Evolutionary conservation across 768 basidiomycete species (phyloP).

Genomic region (Botryobasidium botryosum): DNA sequence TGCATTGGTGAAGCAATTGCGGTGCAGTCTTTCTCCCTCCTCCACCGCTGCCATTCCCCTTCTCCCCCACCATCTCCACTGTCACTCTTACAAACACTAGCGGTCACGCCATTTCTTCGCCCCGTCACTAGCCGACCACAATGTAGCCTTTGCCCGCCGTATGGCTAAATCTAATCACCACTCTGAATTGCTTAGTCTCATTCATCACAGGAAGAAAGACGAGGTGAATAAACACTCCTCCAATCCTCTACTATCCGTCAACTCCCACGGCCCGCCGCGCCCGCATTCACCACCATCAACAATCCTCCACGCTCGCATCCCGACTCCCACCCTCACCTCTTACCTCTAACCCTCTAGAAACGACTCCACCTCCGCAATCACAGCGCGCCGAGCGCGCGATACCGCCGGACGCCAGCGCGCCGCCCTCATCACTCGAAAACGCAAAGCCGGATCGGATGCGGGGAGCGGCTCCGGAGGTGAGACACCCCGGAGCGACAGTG

Average conservation of each 20-base stretch:
- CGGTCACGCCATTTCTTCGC: slow-evolving; percentile 71
- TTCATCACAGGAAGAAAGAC: slow-evolving; percentile 36
- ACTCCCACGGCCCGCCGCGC: slow-evolving; percentile 32
- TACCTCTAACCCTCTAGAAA: neutral
- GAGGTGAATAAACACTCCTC: slow-evolving; percentile 41
- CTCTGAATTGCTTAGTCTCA: neutral
- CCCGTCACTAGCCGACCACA: slow-evolving; percentile 56
- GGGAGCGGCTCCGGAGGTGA: neutral
- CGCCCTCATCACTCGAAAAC: neutral
- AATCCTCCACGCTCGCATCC: neutral
- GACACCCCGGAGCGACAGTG: neutral
- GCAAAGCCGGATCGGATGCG: neutral
- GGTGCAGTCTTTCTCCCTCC: slow-evolving; percentile 15
- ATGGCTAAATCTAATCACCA: too few relatives aligned
- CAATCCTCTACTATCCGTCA: slow-evolving; percentile 63
- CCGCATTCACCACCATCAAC: neutral
- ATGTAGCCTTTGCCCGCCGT: too few relatives aligned
- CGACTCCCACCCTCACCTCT: neutral
- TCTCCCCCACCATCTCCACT: neutral
- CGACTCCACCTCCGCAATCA: neutral
- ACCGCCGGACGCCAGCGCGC: slow-evolving; percentile 7
- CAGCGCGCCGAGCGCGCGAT: slow-evolving; percentile 6
- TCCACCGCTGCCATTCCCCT: neutral
- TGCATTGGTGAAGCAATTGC: too few relatives aligned
- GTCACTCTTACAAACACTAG: slow-evolving; percentile 15